These are phyloP conservation scores for Sporisorium iseilematis-ciliati DNA, from an alignment of 1,284 basidiomycete genomes.

Conservation along the genomic window DNA sequence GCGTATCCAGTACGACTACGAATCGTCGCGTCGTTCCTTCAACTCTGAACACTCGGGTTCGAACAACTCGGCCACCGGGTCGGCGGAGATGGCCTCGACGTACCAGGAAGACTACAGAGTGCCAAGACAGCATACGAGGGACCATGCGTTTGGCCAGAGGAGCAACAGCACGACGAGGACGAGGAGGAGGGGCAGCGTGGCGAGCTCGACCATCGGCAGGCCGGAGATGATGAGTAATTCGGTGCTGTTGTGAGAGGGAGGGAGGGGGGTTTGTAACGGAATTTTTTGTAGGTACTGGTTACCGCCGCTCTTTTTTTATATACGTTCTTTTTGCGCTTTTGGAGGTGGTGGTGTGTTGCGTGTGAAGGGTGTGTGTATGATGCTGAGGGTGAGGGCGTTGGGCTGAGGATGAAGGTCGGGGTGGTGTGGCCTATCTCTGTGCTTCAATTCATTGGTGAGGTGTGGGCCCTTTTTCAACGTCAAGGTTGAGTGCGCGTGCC, in stretches of 20 bases:
- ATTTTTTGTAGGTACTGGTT: constrained; percentile 19
- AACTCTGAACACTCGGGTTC: constrained; percentile 30
- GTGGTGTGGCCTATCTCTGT: too few relatives aligned
- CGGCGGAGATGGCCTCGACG: constrained; percentile 26
- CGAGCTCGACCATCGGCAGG: constrained; percentile 43
- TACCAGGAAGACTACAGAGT: constrained; percentile 46
- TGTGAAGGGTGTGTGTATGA: too few relatives aligned
- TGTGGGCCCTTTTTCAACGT: too few relatives aligned
- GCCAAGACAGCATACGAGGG: constrained; percentile 34
- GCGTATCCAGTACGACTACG: constrained; percentile 57
- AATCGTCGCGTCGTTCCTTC: constrained; percentile 44
- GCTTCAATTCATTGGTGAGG: too few relatives aligned
- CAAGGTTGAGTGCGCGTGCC: too few relatives aligned
- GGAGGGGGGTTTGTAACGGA: constrained; percentile 33
- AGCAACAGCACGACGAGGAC: constrained; percentile 13
- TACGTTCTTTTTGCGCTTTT: too few relatives aligned
- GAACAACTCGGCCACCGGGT: constrained; percentile 28
- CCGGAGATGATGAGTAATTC: constrained; percentile 57
- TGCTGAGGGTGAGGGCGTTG: too few relatives aligned
- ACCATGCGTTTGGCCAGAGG: constrained; percentile 26
- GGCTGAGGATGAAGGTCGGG: too few relatives aligned
- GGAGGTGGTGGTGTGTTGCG: too few relatives aligned
- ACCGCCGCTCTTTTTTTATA: too few relatives aligned
- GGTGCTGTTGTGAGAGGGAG: constrained; percentile 32
- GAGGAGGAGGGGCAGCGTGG: constrained; percentile 39